phyloP scores from a whole-genome alignment of 768 basidiomycete species.

The Xerocomellus intermedius region DNA sequence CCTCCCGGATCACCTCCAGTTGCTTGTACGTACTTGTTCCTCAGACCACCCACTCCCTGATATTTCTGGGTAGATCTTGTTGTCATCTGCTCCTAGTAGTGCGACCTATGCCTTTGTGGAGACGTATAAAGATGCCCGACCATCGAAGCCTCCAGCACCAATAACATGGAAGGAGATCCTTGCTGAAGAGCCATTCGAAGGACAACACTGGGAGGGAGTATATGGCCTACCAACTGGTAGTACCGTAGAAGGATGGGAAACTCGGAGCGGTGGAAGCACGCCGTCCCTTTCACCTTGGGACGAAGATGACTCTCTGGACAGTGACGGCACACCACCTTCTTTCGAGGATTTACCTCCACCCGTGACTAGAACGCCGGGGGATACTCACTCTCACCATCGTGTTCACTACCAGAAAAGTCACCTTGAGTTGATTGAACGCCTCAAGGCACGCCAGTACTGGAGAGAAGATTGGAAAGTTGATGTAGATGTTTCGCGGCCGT shows the following conservation, averaged over 20 bases:
- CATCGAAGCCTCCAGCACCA: conserved; percentile 27
- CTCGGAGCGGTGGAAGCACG: conserved; percentile 54
- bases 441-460: conserved; percentile 74
- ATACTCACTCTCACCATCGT: background rate
- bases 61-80: conserved; percentile 43
- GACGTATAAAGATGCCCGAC: conserved; percentile 43
- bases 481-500: conserved; percentile 40
- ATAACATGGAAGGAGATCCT: conserved; percentile 81
- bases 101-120: conserved; percentile 55
- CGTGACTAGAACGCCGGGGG: background rate
- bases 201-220: conserved; percentile 82
- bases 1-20: conserved; percentile 70
- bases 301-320: conserved; percentile 41
- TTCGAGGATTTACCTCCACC: conserved; percentile 16
- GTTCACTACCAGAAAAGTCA: conserved; percentile 22
- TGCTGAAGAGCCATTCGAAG: conserved; percentile 80
- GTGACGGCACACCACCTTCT: conserved; percentile 14
- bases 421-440: conserved; percentile 57
- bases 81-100: conserved; percentile 53
- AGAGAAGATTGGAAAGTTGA: conserved; percentile 59
- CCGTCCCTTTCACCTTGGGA: conserved; percentile 69
- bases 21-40: conserved; percentile 51
- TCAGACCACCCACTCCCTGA: background rate
- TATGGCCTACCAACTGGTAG: conserved; percentile 53
- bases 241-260: conserved; percentile 43